These are phyloP conservation scores for Aspergillus arachidicola DNA, from an alignment of 2,329 filamentous ascomycete species.

Conservation along the genomic window DNA sequence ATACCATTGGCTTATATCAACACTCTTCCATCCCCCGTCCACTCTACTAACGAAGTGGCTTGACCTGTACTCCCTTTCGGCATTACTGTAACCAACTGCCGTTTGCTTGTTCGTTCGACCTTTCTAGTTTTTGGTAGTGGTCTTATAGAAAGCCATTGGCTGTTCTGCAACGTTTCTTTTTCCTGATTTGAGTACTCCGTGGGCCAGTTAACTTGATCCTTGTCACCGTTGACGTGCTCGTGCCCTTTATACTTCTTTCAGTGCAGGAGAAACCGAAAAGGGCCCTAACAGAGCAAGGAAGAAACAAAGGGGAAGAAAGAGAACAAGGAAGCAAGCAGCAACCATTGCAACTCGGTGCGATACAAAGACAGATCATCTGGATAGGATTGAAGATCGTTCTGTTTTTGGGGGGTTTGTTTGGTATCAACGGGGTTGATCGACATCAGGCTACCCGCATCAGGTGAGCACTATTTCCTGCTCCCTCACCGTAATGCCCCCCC, in stretches of 20 bases:
- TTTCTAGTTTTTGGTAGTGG: not conserved
- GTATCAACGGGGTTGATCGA: slow-evolving; percentile 14
- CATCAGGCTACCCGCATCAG: slow-evolving; percentile 22
- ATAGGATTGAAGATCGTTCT: not conserved
- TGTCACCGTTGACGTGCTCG: not conserved
- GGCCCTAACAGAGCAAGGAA: not conserved
- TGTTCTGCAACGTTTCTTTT: not conserved
- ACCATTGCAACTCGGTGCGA: not conserved
- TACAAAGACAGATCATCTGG: not conserved
- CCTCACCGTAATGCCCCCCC: slow-evolving; percentile 19
- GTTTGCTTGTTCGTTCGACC: slow-evolving; percentile 14
- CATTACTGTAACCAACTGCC: slow-evolving; percentile 10
- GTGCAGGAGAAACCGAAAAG: not conserved
- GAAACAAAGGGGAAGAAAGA: not conserved
- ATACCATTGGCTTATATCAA: slow-evolving; percentile 10
- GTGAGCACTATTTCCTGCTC: slow-evolving; percentile 21
- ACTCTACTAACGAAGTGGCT: slow-evolving; percentile 8
- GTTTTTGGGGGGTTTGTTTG: not conserved
- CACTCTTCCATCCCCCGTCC: slow-evolving; percentile 5
- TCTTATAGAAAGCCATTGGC: slow-evolving; percentile 15
- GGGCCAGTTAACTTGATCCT: not conserved
- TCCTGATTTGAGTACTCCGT: not conserved
- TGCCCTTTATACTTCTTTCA: slow-evolving; percentile 2
- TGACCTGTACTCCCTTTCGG: slow-evolving; percentile 8
- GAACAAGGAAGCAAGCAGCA: not conserved